Conservation (phyloP, 2,329 filamentous ascomycete genomes). For the Diaporthe helianthi region DNA sequence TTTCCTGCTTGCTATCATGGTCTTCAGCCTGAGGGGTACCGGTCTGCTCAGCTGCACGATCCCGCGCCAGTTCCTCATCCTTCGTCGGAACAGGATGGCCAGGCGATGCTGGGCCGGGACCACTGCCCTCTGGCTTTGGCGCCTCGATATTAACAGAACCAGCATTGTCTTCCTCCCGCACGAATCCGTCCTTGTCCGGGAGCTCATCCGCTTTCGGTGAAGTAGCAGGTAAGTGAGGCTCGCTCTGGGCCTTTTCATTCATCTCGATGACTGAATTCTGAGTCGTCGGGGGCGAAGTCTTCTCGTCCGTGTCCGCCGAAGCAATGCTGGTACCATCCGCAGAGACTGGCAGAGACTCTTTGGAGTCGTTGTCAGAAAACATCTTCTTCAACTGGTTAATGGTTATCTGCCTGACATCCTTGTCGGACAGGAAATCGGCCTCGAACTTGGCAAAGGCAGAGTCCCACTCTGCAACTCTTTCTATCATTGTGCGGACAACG, state of each 20-base stretch:
- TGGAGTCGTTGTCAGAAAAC: constrained; percentile 89
- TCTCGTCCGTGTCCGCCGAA: constrained; percentile 53
- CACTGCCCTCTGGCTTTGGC: neutral
- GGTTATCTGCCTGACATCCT: constrained; percentile 91
- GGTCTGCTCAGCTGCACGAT: neutral
- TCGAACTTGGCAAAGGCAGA: constrained; percentile 90
- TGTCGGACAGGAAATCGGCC: constrained; percentile 91
- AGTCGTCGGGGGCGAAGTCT: constrained; percentile 50
- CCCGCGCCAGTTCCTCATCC: constrained; percentile 7
- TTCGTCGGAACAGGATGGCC: neutral
- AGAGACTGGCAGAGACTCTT: constrained; percentile 73
- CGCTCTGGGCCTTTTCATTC: constrained; percentile 29
- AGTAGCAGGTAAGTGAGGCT: constrained; percentile 28
- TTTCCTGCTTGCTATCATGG: neutral
- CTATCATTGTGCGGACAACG: constrained; percentile 87
- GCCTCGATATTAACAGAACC: constrained; percentile 3
- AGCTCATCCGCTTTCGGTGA: constrained; percentile 35
- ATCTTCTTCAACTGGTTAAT: constrained; percentile 93
- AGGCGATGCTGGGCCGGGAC: neutral
- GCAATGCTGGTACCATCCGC: constrained; percentile 41
- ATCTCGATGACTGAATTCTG: constrained; percentile 36
- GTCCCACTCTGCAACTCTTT: constrained; percentile 94
- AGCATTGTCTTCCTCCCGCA: constrained; percentile 1
- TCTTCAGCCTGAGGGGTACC: neutral
- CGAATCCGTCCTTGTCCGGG: constrained; percentile 25